Evolutionary conservation across 441 rosid genomes (phyloP), one percentile per base, ranked within the genome.

Genomic region (Brassica balearica): DNA sequence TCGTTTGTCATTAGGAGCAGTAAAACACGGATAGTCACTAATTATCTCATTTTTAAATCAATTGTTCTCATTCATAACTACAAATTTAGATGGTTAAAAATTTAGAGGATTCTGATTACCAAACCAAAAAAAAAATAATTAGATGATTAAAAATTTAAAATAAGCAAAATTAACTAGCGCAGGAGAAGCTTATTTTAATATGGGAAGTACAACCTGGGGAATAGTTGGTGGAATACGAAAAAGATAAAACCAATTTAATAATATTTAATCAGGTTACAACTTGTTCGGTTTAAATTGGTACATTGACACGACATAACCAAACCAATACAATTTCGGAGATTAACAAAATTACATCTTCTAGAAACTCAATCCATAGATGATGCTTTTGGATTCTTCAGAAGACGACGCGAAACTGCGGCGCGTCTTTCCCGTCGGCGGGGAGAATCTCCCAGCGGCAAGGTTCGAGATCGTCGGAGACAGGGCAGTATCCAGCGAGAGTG

Each of bases 361-460:
- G 11, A 66, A 68, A 8, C 71, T 19, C 19, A 19, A 19, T 19
- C 19, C 19, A 19, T 19, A 19, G 19, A 19, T 27, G 29, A 43
- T 2, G 17, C 56, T 48, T 34, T 48, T 34, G 41, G 41, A 34
- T 34, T 7, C 41, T 36, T 89, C 84, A 94, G 74, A 95, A 95
- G 58, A 92, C 96, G 41, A 92, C 91, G 75, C 98, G 97, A 82
- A 95, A 92, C 83, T 91, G 97, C 0, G 98, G 98, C 5, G 97
- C 97, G 72, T 91, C 92, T 60, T 85, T 80, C 0, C 83, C 94
- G 68, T 71, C 83, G 2, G 97, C 94, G 6, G 97, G 93, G n/a
- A 91, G 79, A 83, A 95, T 87, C 80, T 88, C 93, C 98, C 98
- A 92, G 56, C 97, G 94, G 82, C 98, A 95, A 15, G 98, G 98